Evolutionary conservation across 768 basidiomycete genomes (phyloP), one percentile per base, ranked within the genome.

Genomic region (Naematelia encephala): DNA sequence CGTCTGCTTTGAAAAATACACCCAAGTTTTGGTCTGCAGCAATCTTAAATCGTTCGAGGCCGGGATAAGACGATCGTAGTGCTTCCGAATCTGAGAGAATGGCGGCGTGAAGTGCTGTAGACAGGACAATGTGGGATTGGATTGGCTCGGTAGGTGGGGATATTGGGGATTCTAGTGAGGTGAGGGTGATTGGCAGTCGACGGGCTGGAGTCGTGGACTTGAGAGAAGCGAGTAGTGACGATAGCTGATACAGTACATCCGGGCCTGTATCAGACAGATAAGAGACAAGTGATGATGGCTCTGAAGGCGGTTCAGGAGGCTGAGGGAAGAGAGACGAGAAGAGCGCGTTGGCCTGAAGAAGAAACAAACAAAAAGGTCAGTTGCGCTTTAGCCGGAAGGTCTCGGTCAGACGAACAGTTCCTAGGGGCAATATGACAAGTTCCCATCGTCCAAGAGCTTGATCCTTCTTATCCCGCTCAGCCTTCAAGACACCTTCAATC

Each of bases 21-120:
- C 80, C 81, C 58, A 84, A 83, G 73, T 94, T 93, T 70, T 84
- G 79, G 67, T 81, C 77, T 2, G 91, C 93, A 2, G 94, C 92
- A 30, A 88, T 77, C 77, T 91, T 88, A 82, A 91, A 97, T 34
- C 92, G 81, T 73, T 91, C 90, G 28, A 91, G 78, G 5, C 87
- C 86, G 3, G 91, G 91, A 25, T 87, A 80, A 19, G 82, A 76
- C 16, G 81, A 74, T 16, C 92, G 84, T 56, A 96, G 80, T 5
- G 71, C 77, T 73, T 94, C 92, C 3, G 74, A 73, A 60, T 84
- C 82, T 29, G 64, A 42, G 30, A 97, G 82, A 58, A 96, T 89
- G 26, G 84, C 81, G 0, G 94, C 91, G 77, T 96, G 92, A 29
- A 94, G 80, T 3, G 86, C 82, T 1, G 89, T 88, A 11, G 92